These are phyloP conservation scores for Aureobasidium sp. DNA, from an alignment of 2,329 filamentous ascomycete genomes.

Conservation along the genomic window DNA sequence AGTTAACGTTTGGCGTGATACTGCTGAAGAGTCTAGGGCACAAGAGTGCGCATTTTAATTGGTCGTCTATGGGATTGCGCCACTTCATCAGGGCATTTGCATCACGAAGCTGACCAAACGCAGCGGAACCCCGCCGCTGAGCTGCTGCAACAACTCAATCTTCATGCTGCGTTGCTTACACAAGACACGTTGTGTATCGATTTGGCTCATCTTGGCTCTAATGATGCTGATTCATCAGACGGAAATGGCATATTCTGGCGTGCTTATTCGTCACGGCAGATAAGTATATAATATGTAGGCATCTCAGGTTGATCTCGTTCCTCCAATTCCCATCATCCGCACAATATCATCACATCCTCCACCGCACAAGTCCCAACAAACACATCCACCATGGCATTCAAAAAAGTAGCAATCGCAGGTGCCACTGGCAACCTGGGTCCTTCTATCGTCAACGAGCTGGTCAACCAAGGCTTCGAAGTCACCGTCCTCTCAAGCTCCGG, in stretches of 20 bases:
- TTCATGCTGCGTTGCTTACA: background rate
- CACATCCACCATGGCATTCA: background rate
- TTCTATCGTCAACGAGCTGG: slow-evolving; percentile 32
- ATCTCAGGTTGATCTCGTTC: background rate
- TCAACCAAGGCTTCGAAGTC: slow-evolving; percentile 26
- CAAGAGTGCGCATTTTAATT: no score
- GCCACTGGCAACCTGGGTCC: slow-evolving; percentile 35
- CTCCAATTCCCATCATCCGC: background rate
- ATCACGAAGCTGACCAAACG: background rate
- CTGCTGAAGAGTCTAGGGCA: background rate
- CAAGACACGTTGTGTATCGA: background rate
- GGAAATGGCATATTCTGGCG: background rate
- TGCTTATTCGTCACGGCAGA: background rate
- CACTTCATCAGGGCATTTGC: background rate
- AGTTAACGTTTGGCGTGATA: background rate
- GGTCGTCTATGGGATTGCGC: background rate
- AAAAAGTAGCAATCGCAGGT: slow-evolving; percentile 4
- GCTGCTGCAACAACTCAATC: background rate
- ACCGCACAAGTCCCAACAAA: background rate
- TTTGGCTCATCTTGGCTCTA: background rate
- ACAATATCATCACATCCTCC: background rate
- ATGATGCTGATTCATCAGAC: background rate
- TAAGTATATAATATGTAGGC: background rate
- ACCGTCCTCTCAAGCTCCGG: slow-evolving; percentile 24
- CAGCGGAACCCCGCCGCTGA: background rate